phyloP scores from a whole-genome alignment of 345 rosid species.

The Rhodamnia argentea region DNA sequence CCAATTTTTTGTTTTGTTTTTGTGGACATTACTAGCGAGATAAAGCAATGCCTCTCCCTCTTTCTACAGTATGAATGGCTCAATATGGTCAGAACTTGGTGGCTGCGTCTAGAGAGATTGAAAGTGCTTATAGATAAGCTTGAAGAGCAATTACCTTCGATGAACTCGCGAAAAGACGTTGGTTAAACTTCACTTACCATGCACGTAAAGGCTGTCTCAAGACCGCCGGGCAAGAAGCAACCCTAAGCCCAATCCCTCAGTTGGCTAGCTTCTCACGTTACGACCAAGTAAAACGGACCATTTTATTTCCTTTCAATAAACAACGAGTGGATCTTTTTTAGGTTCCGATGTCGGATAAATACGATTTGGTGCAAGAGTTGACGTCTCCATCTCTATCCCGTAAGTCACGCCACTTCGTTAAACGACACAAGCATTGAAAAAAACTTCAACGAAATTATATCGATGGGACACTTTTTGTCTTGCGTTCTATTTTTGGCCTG shows the following conservation, averaged over 20 bases:
- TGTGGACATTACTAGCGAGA: neutral
- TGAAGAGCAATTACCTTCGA: neutral
- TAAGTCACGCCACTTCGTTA: neutral
- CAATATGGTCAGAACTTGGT: neutral
- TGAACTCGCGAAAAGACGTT: neutral
- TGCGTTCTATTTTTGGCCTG: neutral
- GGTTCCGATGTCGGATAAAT: neutral
- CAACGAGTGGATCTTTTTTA: neutral
- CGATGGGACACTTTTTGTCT: neutral
- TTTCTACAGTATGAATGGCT: neutral
- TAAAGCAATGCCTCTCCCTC: neutral
- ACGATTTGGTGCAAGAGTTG: neutral
- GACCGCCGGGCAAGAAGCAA: conserved; percentile 27
- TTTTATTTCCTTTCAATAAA: neutral
- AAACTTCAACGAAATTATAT: neutral
- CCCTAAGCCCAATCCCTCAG: neutral
- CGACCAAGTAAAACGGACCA: neutral
- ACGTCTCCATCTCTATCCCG: neutral
- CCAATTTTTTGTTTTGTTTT: too few species aligned
- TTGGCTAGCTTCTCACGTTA: neutral
- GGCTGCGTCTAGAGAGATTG: neutral
- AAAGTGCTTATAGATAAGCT: neutral
- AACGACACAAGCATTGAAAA: neutral
- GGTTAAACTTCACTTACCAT: conserved; percentile 30
- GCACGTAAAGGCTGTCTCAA: conserved; percentile 43